Base-by-base conservation (phyloP, 192 early-diverging fungal species). In the Podila minutissima region DNA sequence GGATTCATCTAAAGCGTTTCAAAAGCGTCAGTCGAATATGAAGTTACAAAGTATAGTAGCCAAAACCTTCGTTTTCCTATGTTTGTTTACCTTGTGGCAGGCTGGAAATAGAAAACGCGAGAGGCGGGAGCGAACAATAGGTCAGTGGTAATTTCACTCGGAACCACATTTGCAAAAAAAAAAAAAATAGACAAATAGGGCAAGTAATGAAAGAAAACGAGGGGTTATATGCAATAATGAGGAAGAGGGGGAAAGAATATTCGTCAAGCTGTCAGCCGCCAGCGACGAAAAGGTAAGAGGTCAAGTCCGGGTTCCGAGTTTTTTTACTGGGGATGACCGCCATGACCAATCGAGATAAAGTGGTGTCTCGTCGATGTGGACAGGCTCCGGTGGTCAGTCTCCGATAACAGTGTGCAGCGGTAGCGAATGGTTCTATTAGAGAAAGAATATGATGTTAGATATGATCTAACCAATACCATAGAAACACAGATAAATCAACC, bases 351-450 rank as follows among this genome's bases (percentile, higher is more conserved):
- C 4, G 60, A 60, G 37, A 81, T 66, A 28, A 81, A 81, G 49
- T 81, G 77, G 24, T 81, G 77, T 59, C 77, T 35, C 6, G 77
- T 73, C 32, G 77, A 81, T 3, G 85, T 86, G 22, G 85, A 73
- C n/a, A 88, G 73, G 68, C 82, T 83, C 5, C 87, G 74, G 12
- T 86, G 83, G 33, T 88, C 87, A 0, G 68, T 70, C 48, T 88
- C 85, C 38, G 82, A 75, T 12, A 88, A 46, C 17, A 86, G 73
- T 11, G 72, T 66, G 22, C 75, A 85, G 2, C 85, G 82, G 59
- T 86, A 86, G 7, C 75, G 75, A 28, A 86, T 72, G 66, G 74
- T 71, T 8, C 75, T 86, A 63, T 49, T 26, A 66, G 7, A 28
- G 5, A 74, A 38, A 51, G 51, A 46, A 32, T 48, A 37, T 5